Evolutionary conservation across 768 basidiomycete genomes (phyloP).

Genomic region (Kwoniella dendrophila): DNA sequence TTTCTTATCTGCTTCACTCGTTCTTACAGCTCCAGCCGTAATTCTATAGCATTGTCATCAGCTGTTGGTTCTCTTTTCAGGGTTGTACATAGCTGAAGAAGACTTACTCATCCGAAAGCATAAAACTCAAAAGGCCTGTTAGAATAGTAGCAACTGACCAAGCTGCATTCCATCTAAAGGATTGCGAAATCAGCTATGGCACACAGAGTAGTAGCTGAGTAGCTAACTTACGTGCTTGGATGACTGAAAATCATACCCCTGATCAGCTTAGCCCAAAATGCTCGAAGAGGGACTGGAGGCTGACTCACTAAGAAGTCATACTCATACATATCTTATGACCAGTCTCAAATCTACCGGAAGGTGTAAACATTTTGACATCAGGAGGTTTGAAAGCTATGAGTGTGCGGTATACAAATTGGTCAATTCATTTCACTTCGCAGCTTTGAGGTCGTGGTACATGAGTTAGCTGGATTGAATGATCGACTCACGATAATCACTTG

Average conservation of each 20-base stretch:
- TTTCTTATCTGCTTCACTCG: slow-evolving; percentile 76
- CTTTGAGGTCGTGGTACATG: neutral
- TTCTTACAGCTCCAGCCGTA: slow-evolving; percentile 89
- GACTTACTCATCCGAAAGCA: slow-evolving; percentile 47
- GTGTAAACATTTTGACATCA: slow-evolving; percentile 79
- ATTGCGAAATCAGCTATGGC: slow-evolving; percentile 1
- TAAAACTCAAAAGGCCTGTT: slow-evolving; percentile 68
- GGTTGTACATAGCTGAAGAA: neutral
- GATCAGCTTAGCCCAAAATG: neutral
- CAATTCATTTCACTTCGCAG: too few species aligned
- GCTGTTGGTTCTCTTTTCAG: neutral
- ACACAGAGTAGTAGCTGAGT: neutral
- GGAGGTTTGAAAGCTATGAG: slow-evolving; percentile 88
- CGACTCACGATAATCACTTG: slow-evolving; percentile 74
- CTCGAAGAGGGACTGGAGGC: too few species aligned
- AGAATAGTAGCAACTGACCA: slow-evolving; percentile 65
- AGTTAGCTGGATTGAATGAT: neutral
- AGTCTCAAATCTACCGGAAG: slow-evolving; percentile 55
- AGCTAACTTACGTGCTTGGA: slow-evolving; percentile 45
- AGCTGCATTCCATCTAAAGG: slow-evolving; percentile 49
- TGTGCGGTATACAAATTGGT: too few species aligned
- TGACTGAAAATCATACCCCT: slow-evolving; percentile 30
- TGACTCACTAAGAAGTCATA: slow-evolving; percentile 63
- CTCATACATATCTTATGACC: slow-evolving; percentile 87
- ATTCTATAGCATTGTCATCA: slow-evolving; percentile 58